Conservation (phyloP, 768 basidiomycete genomes). For the Amanita inopinata region DNA sequence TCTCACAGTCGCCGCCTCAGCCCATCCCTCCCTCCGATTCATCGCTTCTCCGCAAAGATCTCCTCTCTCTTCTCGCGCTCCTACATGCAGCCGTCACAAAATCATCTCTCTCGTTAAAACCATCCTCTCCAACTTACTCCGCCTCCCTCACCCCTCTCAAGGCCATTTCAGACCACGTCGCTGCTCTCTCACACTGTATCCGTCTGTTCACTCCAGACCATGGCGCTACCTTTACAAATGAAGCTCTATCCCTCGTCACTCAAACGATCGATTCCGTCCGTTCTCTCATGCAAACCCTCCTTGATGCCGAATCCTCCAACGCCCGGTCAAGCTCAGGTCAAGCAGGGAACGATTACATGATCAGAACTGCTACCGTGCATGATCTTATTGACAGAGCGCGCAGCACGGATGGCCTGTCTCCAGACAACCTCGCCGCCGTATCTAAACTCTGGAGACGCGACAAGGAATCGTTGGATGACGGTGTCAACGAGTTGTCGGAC, state of each 20-base stretch:
- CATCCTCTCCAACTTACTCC: constrained; percentile 40
- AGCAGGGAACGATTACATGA: constrained; percentile 38
- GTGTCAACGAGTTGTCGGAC: constrained; percentile 43
- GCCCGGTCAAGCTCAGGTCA: constrained; percentile 14
- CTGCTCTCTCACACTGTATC: constrained; percentile 42
- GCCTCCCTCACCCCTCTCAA: constrained; percentile 42
- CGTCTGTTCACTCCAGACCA: constrained; percentile 33
- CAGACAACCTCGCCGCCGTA: constrained; percentile 50
- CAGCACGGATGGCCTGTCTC: constrained; percentile 37
- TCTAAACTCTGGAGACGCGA: constrained; percentile 40
- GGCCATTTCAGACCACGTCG: constrained; percentile 40
- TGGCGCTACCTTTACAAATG: constrained; percentile 37
- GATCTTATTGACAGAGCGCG: constrained; percentile 46
- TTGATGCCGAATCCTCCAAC: constrained; percentile 22
- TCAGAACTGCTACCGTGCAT: constrained; percentile 51
- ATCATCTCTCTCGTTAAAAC: constrained; percentile 52
- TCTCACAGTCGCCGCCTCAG: not conserved
- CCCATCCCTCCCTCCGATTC: not conserved
- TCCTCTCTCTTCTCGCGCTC: constrained; percentile 47
- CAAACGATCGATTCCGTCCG: constrained; percentile 35
- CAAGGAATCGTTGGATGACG: constrained; percentile 51
- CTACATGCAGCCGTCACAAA: constrained; percentile 51
- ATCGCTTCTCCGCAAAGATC: constrained; percentile 38
- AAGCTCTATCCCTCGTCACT: constrained; percentile 28
- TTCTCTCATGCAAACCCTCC: constrained; percentile 34